Percentiles rank a stretch among this genome's conserved stretches.
Evolutionary conservation across 768 basidiomycete species (phyloP).

Genomic region (Amanita jacksonii): DNA sequence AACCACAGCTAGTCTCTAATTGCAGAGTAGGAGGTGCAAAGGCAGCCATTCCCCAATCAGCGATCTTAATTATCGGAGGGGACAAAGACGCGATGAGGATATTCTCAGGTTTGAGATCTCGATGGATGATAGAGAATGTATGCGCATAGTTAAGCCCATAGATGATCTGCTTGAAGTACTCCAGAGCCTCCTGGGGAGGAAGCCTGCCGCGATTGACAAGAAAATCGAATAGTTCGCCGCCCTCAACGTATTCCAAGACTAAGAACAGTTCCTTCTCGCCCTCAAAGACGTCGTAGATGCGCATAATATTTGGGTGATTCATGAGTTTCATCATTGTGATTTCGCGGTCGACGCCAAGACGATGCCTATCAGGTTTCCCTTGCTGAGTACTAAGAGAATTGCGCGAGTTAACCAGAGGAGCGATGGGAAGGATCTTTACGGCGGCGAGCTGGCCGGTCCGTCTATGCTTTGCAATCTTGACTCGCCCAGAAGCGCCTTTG

Average conservation of each 20-base stretch:
- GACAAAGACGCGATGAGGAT: slow-evolving; percentile 79
- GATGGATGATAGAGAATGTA: slow-evolving; percentile 94
- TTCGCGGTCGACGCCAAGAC: slow-evolving; percentile 85
- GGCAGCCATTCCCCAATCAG: slow-evolving; percentile 98
- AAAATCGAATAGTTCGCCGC: slow-evolving; percentile 95
- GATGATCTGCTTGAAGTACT: slow-evolving; percentile 93
- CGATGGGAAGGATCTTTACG: slow-evolving; percentile 88
- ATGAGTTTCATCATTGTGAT: slow-evolving; percentile 99
- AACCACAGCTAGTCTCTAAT: slow-evolving; percentile 92
- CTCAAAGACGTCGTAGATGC: slow-evolving; percentile 93
- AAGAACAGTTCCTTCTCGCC: slow-evolving; percentile 86
- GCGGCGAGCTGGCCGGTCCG: slow-evolving; percentile 88
- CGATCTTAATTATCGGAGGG: slow-evolving; percentile 86
- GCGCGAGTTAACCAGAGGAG: slow-evolving; percentile 66
- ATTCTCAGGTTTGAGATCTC: slow-evolving; percentile 97
- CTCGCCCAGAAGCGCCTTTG: slow-evolving; percentile 89
- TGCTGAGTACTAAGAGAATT: slow-evolving; percentile 55
- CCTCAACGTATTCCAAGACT: slow-evolving; percentile 90
- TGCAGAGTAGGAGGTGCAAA: slow-evolving; percentile 80
- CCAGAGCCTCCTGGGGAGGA: slow-evolving; percentile 70
- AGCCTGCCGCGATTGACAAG: slow-evolving; percentile 84
- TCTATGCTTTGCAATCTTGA: slow-evolving; percentile 85
- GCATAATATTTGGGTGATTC: slow-evolving; percentile 95
- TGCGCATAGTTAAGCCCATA: slow-evolving; percentile 95
- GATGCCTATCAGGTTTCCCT: slow-evolving; percentile 70